Base-by-base conservation (phyloP, 768 basidiomycete species). In the Paxillus involutus region DNA sequence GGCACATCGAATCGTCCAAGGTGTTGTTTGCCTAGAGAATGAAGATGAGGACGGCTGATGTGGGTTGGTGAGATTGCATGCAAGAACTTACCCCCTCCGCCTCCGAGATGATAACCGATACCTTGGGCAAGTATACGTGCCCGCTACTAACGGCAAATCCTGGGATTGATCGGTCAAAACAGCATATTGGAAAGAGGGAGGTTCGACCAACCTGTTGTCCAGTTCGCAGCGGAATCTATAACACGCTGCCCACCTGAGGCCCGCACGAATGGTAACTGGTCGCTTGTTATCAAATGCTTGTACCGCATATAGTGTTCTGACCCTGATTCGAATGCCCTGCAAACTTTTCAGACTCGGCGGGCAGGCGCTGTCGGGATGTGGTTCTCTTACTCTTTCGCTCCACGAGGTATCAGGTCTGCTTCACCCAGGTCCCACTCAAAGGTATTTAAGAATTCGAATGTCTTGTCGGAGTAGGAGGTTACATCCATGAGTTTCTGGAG, bases 1-100 rank as follows among this genome's bases (percentile, higher is more conserved):
- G 83, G 58, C 90, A 92, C 77, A 81, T 81, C 30, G 65, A 65
- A 57, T 84, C 79, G 52, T 90, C 80, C 9, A 93, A 75, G 0
- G 90, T 91, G 59, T 86, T 76, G 61, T 92, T 90, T 26, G 72
- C 64, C 80, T 82, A 46, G 21, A 47, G 42, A 36, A 41, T 7
- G 26, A 21, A 6, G n/a, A 24, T 59, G 37, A 58, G 26, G n/a
- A 53, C 35, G 19, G 3, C 12, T 1, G 1, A 35, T 3, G 12
- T 37, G 26, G 10, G 9, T 16, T n/a, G 29, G 9, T 13, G 21
- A 9, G 48, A 37, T 48, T 13, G 29, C 44, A 29, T 29, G 4
- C 24, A 51, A 47, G 6, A 45, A 64, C 78, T 50, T 58, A 85
- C 88, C 10, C 78, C 74, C 2, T 51, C 47, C 30, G 78, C 72